Evolutionary conservation across 768 basidiomycete species (phyloP).

Genomic region (Neoboletus brunneissimus): DNA sequence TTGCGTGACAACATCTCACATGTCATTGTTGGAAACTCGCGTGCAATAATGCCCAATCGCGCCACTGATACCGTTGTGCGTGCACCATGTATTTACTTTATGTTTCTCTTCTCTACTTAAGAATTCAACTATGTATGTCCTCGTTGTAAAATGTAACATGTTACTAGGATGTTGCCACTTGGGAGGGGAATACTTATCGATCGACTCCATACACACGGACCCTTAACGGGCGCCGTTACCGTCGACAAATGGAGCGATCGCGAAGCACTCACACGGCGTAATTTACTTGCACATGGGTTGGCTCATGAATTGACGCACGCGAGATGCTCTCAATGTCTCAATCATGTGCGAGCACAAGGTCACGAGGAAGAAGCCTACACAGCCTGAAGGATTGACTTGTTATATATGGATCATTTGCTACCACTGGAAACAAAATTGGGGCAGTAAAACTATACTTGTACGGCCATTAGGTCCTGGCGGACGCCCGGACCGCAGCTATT

Average conservation of each 20-base stretch:
- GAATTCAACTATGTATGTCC: constrained; percentile 3
- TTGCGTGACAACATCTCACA: constrained; percentile 42
- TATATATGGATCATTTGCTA: background rate
- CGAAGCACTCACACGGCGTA: background rate
- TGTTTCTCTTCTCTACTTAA: background rate
- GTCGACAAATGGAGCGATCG: background rate
- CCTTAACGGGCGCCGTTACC: background rate
- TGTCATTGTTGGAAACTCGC: background rate
- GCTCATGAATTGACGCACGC: background rate
- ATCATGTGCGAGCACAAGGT: background rate
- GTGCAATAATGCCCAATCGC: background rate
- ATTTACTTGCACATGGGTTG: background rate
- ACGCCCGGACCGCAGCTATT: no score
- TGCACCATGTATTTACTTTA: background rate
- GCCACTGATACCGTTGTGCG: constrained; percentile 1
- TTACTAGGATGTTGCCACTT: background rate
- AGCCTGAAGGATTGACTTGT: background rate
- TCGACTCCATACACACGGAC: background rate
- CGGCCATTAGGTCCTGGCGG: no score
- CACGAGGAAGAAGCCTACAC: background rate
- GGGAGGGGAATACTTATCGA: background rate
- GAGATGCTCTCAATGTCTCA: no score
- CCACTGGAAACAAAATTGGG: background rate
- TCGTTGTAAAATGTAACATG: background rate
- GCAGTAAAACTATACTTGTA: no score